phyloP scores from a whole-genome alignment of 1,284 basidiomycete genomes.

The Meira miltonrushii region DNA sequence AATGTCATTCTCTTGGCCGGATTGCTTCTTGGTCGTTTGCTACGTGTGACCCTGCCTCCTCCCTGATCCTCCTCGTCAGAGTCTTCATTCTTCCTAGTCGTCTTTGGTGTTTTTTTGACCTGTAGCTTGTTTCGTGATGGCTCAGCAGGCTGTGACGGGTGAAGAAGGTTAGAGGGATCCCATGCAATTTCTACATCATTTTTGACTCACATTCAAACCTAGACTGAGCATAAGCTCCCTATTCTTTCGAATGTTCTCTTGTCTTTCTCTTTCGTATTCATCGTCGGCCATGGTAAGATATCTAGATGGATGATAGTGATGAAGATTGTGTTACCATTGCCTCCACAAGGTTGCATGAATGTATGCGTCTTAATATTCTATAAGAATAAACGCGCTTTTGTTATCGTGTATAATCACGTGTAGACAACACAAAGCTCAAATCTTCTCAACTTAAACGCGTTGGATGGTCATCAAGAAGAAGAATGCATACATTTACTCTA shows the following conservation, averaged over 20 bases:
- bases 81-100: no score
- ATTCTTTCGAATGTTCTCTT: slow-evolving; percentile 53
- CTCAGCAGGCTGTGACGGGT: no score
- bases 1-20: no score
- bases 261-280: slow-evolving; percentile 36
- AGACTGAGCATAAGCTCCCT: slow-evolving; percentile 32
- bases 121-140: no score
- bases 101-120: no score
- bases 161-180: no score
- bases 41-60: no score
- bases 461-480: neutral
- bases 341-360: neutral
- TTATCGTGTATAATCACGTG: neutral
- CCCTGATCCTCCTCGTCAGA: no score
- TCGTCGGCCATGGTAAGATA: slow-evolving; percentile 16
- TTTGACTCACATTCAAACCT: slow-evolving; percentile 18
- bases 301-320: neutral
- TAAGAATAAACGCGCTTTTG: neutral
- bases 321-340: neutral
- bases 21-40: no score
- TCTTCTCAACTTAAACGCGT: neutral
- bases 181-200: no score
- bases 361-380: neutral
- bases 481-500: neutral
- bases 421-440: neutral